Evolutionary conservation across 2,329 filamentous ascomycete genomes (phyloP).

Genomic region (Penicillium griseofulvum): DNA sequence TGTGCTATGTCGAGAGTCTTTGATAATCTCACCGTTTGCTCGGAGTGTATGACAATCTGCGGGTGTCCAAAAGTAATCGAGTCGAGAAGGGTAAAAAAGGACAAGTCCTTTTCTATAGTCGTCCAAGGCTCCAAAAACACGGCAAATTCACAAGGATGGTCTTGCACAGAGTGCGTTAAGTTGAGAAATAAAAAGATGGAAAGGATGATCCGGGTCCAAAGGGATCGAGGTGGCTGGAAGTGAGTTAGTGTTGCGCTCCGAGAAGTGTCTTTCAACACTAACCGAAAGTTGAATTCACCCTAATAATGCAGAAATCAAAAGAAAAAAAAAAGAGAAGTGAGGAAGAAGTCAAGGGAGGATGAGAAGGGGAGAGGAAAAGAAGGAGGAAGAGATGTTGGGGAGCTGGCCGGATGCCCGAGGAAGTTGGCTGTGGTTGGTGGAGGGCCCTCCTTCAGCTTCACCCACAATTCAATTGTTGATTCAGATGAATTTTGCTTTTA

Average conservation of each 20-base stretch:
- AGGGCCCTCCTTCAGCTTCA: constrained; percentile 23
- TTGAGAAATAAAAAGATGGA: constrained; percentile 21
- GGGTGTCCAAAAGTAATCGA: constrained; percentile 14
- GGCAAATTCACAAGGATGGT: constrained; percentile 14
- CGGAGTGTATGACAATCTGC: constrained; percentile 13
- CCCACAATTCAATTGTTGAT: constrained; percentile 22
- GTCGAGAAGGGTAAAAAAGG: constrained; percentile 1
- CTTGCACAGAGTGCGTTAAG: constrained; percentile 20
- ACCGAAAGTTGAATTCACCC: constrained; percentile 10
- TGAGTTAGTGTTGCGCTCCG: constrained; percentile 20
- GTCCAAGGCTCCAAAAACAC: constrained; percentile 18
- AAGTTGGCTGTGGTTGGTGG: constrained; percentile 23
- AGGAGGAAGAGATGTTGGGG: constrained; percentile 22
- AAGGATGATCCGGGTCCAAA: constrained; percentile 29
- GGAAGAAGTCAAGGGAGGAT: constrained; percentile 27
- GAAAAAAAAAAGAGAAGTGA: constrained; percentile 18
- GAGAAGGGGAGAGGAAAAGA: constrained; percentile 22
- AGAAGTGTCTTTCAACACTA: constrained; percentile 8
- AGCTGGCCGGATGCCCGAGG: constrained; percentile 23
- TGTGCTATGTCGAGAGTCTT: not conserved
- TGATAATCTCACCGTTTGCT: constrained; percentile 2
- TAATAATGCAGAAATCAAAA: constrained; percentile 18
- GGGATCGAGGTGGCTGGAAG: constrained; percentile 38
- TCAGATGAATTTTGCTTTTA: not conserved
- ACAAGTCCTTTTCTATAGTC: constrained; percentile 8